Percentiles rank a stretch among this genome's conserved stretches.
phyloP scores from a whole-genome alignment of 176 grass and related monocot species.

The Aegilops sharonensis region DNA sequence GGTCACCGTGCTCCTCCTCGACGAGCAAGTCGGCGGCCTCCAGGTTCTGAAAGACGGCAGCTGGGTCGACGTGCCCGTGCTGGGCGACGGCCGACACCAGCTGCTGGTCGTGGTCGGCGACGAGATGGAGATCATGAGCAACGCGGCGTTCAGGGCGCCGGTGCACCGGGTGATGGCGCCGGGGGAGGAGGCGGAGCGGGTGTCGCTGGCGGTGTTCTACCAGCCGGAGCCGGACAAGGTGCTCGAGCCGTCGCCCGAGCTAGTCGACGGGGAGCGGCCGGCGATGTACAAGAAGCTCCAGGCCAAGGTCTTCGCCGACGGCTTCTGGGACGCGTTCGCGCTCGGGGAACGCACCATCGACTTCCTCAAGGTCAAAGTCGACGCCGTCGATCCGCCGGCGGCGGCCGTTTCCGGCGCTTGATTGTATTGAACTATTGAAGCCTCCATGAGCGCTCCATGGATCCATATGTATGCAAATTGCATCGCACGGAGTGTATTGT shows the following conservation, averaged over 20 bases:
- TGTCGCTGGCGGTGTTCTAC: constrained; percentile 46
- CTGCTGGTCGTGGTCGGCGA: constrained; percentile 52
- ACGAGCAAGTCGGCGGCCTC: constrained; percentile 50
- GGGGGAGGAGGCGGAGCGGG: constrained; percentile 23
- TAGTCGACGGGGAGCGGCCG: constrained; percentile 20
- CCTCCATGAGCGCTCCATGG: neutral
- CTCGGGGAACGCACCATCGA: constrained; percentile 36
- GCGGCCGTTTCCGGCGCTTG: neutral
- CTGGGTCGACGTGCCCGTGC: constrained; percentile 45
- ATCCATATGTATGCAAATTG: neutral
- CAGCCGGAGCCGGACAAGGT: constrained; percentile 35
- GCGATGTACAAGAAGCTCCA: constrained; percentile 32
- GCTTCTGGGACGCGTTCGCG: constrained; percentile 41
- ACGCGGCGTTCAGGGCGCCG: constrained; percentile 35
- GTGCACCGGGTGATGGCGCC: constrained; percentile 35
- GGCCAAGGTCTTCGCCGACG: constrained; percentile 30
- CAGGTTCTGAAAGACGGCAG: constrained; percentile 34
- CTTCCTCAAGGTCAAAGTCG: constrained; percentile 32
- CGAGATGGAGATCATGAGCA: constrained; percentile 56
- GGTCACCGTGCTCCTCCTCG: constrained; percentile 52
- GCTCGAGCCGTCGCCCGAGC: constrained; percentile 32
- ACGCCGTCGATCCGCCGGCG: neutral
- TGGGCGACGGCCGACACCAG: neutral
- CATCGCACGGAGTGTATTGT: neutral
- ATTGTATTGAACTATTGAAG: neutral